Evolutionary conservation across 371 early-diverging fungal species (phyloP).

Genomic region (Gilbertella persicaria): DNA sequence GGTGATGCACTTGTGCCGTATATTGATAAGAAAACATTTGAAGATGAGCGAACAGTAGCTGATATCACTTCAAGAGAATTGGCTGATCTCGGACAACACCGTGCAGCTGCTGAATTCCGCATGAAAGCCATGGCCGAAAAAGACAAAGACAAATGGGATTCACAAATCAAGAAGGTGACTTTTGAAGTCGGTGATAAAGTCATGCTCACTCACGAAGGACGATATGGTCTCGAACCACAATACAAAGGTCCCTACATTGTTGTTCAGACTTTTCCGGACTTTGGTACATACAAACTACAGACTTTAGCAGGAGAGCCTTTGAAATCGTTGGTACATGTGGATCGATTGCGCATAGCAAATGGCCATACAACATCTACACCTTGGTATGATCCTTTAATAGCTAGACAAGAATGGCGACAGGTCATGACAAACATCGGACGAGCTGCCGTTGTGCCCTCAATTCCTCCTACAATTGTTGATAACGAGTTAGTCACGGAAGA

Average conservation of each 20-base stretch:
- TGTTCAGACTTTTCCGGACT: neutral
- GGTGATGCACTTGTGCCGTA: slow-evolving; percentile 18
- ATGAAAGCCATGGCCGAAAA: neutral
- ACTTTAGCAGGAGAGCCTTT: slow-evolving; percentile 9
- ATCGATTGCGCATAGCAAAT: neutral
- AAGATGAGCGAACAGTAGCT: slow-evolving; percentile 3
- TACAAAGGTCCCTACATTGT: slow-evolving; percentile 16
- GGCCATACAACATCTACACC: neutral
- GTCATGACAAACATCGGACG: neutral
- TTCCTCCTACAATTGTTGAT: neutral
- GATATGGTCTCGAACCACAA: slow-evolving; percentile 8
- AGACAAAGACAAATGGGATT: slow-evolving; percentile 13
- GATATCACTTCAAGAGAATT: neutral
- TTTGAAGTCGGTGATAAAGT: slow-evolving; percentile 13
- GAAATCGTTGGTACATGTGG: too few species aligned
- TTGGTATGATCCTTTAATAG: slow-evolving; percentile 10
- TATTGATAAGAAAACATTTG: neutral
- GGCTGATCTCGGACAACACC: neutral
- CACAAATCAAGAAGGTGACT: neutral
- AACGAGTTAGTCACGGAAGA: neutral
- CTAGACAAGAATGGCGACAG: neutral
- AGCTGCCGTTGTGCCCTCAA: neutral
- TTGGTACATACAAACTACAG: slow-evolving; percentile 7
- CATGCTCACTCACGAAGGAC: too few species aligned
- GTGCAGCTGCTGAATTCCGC: too few species aligned